Evolutionary conservation across 768 basidiomycete species (phyloP), one percentile per base, ranked within the genome.

Genomic region (Hygrophorus pudorinus): DNA sequence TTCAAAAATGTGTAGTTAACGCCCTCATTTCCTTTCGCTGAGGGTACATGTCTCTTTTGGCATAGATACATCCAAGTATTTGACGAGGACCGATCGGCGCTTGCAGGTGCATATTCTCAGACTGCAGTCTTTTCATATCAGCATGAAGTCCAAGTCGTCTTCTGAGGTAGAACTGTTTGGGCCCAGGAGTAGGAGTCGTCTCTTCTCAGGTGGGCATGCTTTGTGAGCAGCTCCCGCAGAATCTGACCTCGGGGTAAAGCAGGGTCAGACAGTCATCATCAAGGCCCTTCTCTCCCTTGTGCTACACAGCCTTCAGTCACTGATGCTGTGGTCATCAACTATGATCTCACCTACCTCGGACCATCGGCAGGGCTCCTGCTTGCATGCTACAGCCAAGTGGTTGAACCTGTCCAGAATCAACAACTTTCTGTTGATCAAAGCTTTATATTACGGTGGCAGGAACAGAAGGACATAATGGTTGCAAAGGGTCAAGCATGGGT

Each of bases 21-120:
- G n/a, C n/a, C n/a, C n/a, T n/a, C n/a, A n/a, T n/a, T n/a, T n/a
- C n/a, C 6, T 38, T 9, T 17, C 16, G 21, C 14, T 24, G 14
- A 17, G 12, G 13, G 13, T 4, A n/a, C 14, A 24, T 18, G 13
- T 16, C 36, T 12, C 17, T 16, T 16, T 16, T 12, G n/a, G n/a
- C 31, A n/a, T 18, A 38, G 38, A 16, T 38, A 38, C 12, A 38
- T 38, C n/a, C 38, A 38, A 38, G n/a, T n/a, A 5, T 38, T 38
- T 38, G 38, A 38, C 38, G 14, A 17, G 21, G 38, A 38, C 21
- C 14, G 38, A n/a, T 24, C 12, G 38, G 38, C 38, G 14, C 38
- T 38, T 17, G 38, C 38, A 24, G 21, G 21, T 18, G 38, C 38
- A 17, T 38, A 38, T 16, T 13, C 38, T 11, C 14, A 11, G 3